Evolutionary conservation across 352 stramenopile genomes (phyloP).

Genomic region (Pythium rhizo-oryzae): DNA sequence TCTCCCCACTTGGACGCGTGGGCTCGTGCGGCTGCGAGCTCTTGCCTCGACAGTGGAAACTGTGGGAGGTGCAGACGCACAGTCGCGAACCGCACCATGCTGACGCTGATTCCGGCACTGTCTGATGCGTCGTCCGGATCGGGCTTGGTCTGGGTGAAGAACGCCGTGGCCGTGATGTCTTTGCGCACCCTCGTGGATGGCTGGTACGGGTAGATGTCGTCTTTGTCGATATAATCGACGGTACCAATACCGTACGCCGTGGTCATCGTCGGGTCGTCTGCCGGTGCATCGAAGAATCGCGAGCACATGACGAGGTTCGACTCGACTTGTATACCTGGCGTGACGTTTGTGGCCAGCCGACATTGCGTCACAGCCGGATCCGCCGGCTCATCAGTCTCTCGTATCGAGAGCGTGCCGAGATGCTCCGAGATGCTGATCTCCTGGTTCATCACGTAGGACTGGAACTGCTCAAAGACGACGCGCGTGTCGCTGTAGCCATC

Average conservation of each 20-base stretch:
- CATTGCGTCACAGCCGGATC: conserved; percentile 1
- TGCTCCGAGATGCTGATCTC: conserved; percentile 24
- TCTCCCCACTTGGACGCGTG: conserved; percentile 1
- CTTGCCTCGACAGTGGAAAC: conserved; percentile 7
- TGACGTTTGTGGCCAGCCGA: conserved; percentile 7
- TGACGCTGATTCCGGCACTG: background rate
- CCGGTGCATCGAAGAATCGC: conserved; percentile 6
- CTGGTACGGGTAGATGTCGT: conserved; percentile 26
- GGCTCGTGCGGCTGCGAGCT: background rate
- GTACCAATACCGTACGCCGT: conserved; percentile 8
- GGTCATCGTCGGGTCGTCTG: background rate
- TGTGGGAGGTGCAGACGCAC: conserved; percentile 9
- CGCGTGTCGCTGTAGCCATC: conserved; percentile 12
- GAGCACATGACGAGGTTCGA: conserved; percentile 22
- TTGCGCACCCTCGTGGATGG: background rate
- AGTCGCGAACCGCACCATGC: conserved; percentile 15
- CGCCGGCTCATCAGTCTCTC: conserved; percentile 15
- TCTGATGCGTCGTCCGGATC: background rate
- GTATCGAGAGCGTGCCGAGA: conserved; percentile 21
- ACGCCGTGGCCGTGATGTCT: conserved; percentile 6
- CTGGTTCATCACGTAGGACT: conserved; percentile 14
- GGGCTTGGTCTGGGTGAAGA: conserved; percentile 14
- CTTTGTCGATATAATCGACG: conserved; percentile 20
- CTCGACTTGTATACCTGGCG: conserved; percentile 11
- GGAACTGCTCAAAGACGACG: conserved; percentile 19